phyloP scores from a whole-genome alignment of 805 yeast species.

The Starmerella geochares region DNA sequence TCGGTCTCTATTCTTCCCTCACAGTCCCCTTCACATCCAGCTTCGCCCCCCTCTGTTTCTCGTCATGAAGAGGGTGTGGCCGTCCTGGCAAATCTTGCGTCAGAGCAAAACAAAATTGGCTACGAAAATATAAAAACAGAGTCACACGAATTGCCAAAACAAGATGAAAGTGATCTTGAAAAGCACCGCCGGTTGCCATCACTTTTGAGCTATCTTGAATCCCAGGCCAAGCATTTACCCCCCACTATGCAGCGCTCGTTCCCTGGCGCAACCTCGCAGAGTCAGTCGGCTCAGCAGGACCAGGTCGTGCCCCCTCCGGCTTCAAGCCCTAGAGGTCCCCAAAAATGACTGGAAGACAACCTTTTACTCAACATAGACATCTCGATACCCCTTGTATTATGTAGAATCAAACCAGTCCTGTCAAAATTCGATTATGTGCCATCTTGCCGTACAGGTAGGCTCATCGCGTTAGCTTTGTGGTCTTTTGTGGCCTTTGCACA shows the following conservation, averaged over 20 bases:
- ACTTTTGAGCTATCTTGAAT: background rate
- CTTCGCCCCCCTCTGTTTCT: background rate
- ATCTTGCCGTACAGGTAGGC: no score
- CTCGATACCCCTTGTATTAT: no score
- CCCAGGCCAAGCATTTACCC: slow-evolving; percentile 2
- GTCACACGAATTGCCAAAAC: background rate
- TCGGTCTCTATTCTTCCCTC: slow-evolving; percentile 4
- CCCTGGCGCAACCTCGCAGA: background rate
- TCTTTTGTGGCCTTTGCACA: no score
- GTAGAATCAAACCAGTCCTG: no score
- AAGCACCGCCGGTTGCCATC: slow-evolving; percentile 1
- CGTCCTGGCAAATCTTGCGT: slow-evolving; percentile 25
- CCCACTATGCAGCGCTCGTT: background rate
- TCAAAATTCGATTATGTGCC: no score
- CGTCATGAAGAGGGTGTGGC: slow-evolving; percentile 25
- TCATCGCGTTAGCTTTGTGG: no score
- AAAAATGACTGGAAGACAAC: background rate
- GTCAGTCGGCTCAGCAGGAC: background rate
- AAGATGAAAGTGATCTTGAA: background rate
- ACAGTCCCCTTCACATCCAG: background rate
- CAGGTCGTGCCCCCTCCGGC: background rate
- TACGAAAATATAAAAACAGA: background rate
- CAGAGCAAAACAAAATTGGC: slow-evolving; percentile 16
- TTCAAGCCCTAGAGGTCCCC: background rate
- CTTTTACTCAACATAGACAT: background rate